Base-by-base conservation (phyloP, 495 filamentous ascomycete genomes). In the Chaetomium tenue region DNA sequence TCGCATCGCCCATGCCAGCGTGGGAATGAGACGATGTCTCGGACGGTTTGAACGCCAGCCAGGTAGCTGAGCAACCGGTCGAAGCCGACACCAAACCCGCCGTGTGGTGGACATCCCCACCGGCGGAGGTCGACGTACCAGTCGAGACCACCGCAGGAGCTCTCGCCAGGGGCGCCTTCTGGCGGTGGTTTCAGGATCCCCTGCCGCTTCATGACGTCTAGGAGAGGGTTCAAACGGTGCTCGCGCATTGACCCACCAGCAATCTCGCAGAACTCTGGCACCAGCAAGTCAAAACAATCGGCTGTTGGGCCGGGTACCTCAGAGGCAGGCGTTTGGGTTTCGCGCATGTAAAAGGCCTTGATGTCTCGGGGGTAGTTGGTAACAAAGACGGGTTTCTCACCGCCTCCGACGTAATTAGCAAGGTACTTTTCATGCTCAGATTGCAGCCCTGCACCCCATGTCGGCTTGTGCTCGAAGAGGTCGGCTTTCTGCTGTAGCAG, bases 261-360 rank as follows among this genome's bases (percentile, higher is more conserved):
- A 55, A 98, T 85, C 75, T 98, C 94, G 75, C 91, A 92, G 60
- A 91, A 78, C 63, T 92, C 90, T 16, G 94, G 93, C 39, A 98
- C 84, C 20, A 98, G 84, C 57, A 98, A 87, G 78, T 98, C 94
- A 73, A 98, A 98, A 76, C 93, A 97, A 22, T 93, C 90, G 13
- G 92, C 93, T 5, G 93, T 97, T 58, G 78, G 72, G 61, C 70
- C 58, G n/a, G 72, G 72, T 54, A 64, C 18, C 57, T 23, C 46
- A 12, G 65, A n/a, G 22, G 37, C 23, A n/a, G 64, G 39, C 18
- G 71, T 69, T 51, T 68, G 66, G 11, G 84, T 87, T 40, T 87
- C 87, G 2, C 86, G 79, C 94, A 98, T 98, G 77, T 98, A 98
- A 83, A 98, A 98, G 37, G 94, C 89, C 77, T 98, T 98, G 67